Evolutionary conservation across 305 asterid genomes (phyloP).

Genomic region (Fraxinus sp.): DNA sequence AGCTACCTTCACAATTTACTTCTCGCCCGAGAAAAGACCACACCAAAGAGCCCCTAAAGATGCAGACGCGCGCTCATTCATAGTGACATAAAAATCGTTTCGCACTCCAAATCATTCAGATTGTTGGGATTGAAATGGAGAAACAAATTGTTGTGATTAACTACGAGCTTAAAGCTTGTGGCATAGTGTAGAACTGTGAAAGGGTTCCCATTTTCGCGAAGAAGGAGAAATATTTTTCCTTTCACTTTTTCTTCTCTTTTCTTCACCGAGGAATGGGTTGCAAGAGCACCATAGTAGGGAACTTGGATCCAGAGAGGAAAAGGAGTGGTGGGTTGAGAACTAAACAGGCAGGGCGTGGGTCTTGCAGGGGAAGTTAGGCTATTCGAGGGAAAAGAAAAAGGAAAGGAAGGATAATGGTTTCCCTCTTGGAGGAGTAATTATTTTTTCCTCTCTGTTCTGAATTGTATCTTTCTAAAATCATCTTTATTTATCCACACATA

Average conservation of each 20-base stretch:
- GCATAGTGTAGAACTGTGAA: conserved; percentile 44
- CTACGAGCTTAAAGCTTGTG: conserved; percentile 56
- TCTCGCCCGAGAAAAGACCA: not conserved
- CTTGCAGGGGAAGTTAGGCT: conserved; percentile 86
- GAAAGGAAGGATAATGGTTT: conserved; percentile 10
- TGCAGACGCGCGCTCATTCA: not conserved
- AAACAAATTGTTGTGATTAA: conserved; percentile 41
- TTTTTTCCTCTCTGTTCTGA: conserved; percentile 15
- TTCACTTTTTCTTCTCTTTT: not conserved
- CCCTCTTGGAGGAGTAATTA: conserved; percentile 5
- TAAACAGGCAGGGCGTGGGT: conserved; percentile 96
- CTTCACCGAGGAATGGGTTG: conserved; percentile 50
- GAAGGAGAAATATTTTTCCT: not conserved
- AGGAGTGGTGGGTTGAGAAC: too few relatives aligned
- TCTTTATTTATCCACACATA: not conserved
- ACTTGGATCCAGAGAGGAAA: conserved; percentile 90
- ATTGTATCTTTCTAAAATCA: not conserved
- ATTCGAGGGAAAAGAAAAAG: conserved; percentile 9
- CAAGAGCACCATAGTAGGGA: conserved; percentile 45
- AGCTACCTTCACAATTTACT: not conserved
- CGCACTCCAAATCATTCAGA: not conserved
- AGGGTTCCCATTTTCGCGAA: not conserved
- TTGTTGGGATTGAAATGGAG: conserved; percentile 32
- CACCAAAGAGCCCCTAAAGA: not conserved
- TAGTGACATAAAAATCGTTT: not conserved